These are phyloP conservation scores for Tetrahymena elliotti DNA, from an alignment of 73 alveolate genomes.

Conservation along the genomic window DNA sequence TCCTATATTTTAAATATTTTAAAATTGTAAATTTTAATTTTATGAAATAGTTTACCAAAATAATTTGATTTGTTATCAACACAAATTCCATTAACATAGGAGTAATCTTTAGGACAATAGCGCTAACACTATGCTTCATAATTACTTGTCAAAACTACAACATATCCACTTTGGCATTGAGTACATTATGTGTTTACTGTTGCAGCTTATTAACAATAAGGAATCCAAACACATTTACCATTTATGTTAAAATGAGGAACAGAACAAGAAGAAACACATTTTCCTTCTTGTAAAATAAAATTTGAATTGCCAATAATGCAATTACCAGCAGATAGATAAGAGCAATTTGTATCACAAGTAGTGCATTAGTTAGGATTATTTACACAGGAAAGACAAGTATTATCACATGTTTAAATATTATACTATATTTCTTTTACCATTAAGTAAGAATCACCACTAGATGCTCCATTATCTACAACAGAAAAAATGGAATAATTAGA, in stretches of 20 bases:
- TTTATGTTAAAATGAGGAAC: background rate
- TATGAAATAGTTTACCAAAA: background rate
- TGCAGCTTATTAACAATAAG: background rate
- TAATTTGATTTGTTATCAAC: background rate
- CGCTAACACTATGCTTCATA: background rate
- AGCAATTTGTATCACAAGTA: background rate
- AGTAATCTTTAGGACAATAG: background rate
- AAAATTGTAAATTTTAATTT: background rate
- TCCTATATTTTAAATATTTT: background rate
- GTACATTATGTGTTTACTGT: background rate
- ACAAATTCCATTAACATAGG: background rate
- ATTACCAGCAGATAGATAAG: background rate
- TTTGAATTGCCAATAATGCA: background rate
- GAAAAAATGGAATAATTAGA: background rate
- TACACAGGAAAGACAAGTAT: background rate
- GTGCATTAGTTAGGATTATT: background rate
- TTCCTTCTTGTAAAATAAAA: background rate
- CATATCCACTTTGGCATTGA: background rate
- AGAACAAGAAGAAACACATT: background rate
- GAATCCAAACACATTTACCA: background rate
- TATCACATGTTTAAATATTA: background rate
- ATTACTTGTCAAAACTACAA: background rate
- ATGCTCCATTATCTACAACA: background rate
- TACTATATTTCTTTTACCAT: background rate
- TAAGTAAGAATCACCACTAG: background rate